Evolutionary conservation across 495 filamentous ascomycete species (phyloP), one percentile per base, ranked within the genome.

Genomic region (Podospora tetraspora): DNA sequence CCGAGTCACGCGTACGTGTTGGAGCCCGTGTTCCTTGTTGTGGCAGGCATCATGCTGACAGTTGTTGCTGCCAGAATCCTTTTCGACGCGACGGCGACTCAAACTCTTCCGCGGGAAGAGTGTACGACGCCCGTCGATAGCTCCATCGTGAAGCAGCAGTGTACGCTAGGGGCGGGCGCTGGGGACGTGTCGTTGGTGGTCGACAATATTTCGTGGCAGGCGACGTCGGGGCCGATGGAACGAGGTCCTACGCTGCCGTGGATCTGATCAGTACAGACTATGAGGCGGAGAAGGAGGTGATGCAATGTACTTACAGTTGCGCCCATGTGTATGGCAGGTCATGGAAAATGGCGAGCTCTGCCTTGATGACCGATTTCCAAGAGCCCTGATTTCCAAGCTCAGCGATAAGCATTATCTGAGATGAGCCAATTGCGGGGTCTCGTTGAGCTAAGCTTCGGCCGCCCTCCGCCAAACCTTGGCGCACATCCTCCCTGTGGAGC

Each of bases 1-100:
- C 73, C 72, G 0, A 62, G 63, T 9, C 69, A 74, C 62, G 68
- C 75, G 73, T 75, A 68, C 52, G 70, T 69, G n/a, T 43, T 29
- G 4, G 13, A 16, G 21, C 23, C 57, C 37, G 52, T 21, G 21
- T 59, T 59, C 32, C 21, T 66, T 66, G n/a, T 59, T 34, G 19
- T 22, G 56, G 7, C 43, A 57, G 29, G 63, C 56, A 12, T 56
- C 29, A 16, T 13, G 23, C 37, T 65, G 57, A 57, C 63, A 16
- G 10, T 57, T 24, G 64, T 1, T 37, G 21, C 1, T 19, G n/a
- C 37, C 16, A 64, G n/a, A 34, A 60, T 66, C 1, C 57, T 66
- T 57, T 66, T 66, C 57, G 64, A 66, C 57, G 64, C 64, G 27
- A 66, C 64, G n/a, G 56, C 37, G 56, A 60, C 43, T 52, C 43